phyloP scores from a whole-genome alignment of 2,329 filamentous ascomycete species.

The Periconia digitata region DNA sequence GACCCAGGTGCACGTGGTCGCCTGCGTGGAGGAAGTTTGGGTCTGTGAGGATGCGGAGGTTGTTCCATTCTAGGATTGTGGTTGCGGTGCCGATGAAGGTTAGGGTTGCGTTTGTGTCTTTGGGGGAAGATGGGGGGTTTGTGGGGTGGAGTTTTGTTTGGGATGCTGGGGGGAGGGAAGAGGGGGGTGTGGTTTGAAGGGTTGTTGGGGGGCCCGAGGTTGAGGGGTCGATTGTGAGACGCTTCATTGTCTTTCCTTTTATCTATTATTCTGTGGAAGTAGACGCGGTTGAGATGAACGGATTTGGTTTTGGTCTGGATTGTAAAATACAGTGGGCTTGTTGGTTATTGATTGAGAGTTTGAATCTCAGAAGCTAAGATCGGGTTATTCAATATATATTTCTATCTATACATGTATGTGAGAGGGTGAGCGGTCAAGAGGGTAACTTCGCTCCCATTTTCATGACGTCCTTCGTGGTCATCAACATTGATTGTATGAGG shows the following conservation, averaged over 20 bases:
- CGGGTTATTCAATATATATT: no score
- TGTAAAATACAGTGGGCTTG: no score
- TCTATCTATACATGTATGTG: no score
- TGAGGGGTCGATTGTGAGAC: constrained; percentile 44
- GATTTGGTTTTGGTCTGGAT: no score
- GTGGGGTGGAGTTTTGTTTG: constrained; percentile 49
- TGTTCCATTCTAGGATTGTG: constrained; percentile 58
- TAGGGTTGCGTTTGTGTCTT: constrained; percentile 48
- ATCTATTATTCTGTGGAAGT: no score
- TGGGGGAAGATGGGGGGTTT: constrained; percentile 27
- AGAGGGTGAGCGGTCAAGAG: no score
- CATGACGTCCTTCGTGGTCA: background rate
- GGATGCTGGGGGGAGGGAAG: constrained; percentile 47
- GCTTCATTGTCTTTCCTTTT: constrained; percentile 40
- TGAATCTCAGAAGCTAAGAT: no score
- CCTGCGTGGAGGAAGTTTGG: constrained; percentile 62
- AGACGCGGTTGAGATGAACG: no score
- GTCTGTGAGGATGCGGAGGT: constrained; percentile 57
- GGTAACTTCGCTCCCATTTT: no score
- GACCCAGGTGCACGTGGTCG: constrained; percentile 67
- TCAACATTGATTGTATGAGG: background rate
- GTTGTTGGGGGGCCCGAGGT: constrained; percentile 43
- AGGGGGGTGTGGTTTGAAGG: constrained; percentile 36
- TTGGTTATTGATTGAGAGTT: no score
- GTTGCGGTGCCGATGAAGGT: constrained; percentile 62